Conservation (phyloP, 2,329 filamentous ascomycete species). For the Westerdykella sp. region DNA sequence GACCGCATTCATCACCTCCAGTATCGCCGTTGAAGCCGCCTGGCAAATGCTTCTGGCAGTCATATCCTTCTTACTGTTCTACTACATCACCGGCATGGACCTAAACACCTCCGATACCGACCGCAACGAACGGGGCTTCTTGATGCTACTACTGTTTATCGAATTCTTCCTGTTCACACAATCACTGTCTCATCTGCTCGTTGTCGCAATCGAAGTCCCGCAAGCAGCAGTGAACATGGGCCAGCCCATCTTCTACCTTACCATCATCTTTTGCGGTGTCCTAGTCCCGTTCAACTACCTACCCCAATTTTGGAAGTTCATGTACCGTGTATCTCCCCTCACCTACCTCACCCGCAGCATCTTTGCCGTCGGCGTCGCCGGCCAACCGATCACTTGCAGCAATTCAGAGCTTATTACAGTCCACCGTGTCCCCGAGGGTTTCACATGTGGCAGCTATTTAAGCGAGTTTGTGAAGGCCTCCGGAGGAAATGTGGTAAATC, state of each 20-base stretch:
- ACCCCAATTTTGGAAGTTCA: conserved; percentile 72
- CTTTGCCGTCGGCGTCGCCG: conserved; percentile 54
- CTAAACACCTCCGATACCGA: conserved; percentile 2
- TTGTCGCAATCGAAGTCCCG: conserved; percentile 16
- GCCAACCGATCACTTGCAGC: conserved; percentile 62
- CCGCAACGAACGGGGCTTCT: conserved; percentile 47
- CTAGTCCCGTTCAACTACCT: conserved; percentile 57
- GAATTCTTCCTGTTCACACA: conserved; percentile 64
- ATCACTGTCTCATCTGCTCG: conserved; percentile 47
- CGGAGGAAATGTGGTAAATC: conserved; percentile 38
- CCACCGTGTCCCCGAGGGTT: conserved; percentile 13
- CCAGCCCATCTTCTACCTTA: conserved; percentile 40
- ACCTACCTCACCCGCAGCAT: conserved; percentile 74
- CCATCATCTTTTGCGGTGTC: conserved; percentile 42
- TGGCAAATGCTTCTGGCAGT: conserved; percentile 57
- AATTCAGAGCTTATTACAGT: conserved; percentile 39
- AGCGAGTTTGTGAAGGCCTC: conserved; percentile 26
- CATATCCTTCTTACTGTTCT: conserved; percentile 59
- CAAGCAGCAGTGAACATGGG: conserved; percentile 50
- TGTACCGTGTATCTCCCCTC: conserved; percentile 72
- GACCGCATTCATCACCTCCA: conserved; percentile 63
- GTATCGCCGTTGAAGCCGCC: conserved; percentile 64
- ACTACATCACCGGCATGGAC: conserved; percentile 47
- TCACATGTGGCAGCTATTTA: conserved; percentile 40
- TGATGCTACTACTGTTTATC: conserved; percentile 57